Conservation (phyloP, 108 stramenopile species). For the Cyclotella baltica region DNA sequence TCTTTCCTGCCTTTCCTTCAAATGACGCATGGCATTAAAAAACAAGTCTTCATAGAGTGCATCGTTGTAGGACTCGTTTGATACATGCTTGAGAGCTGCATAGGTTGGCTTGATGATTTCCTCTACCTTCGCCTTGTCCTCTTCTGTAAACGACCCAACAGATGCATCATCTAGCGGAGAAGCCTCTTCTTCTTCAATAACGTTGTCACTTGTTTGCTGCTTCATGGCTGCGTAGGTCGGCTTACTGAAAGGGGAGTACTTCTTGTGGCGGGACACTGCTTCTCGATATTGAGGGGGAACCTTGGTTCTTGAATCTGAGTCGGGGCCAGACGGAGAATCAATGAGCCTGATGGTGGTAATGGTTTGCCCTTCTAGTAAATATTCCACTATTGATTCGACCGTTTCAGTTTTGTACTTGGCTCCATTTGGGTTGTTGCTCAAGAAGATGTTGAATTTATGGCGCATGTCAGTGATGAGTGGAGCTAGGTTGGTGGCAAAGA, state of each 20-base stretch:
- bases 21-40: neutral
- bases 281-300: neutral
- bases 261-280: neutral
- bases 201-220: neutral
- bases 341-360: neutral
- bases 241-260: neutral
- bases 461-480: too few relatives aligned
- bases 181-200: neutral
- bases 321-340: neutral
- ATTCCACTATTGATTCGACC: too few relatives aligned
- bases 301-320: too few relatives aligned
- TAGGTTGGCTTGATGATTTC: neutral
- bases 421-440: too few relatives aligned
- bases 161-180: neutral
- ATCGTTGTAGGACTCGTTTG: neutral
- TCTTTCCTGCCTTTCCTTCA: neutral
- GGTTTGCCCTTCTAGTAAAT: too few relatives aligned
- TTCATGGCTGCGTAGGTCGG: neutral
- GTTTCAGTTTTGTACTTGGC: too few relatives aligned
- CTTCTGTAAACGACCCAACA: neutral
- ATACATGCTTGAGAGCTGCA: neutral
- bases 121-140: neutral
- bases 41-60: neutral
- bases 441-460: too few relatives aligned
- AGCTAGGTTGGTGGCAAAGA: too few relatives aligned